phyloP scores from a whole-genome alignment of 2,329 filamentous ascomycete species.

The Fusarium longipes region DNA sequence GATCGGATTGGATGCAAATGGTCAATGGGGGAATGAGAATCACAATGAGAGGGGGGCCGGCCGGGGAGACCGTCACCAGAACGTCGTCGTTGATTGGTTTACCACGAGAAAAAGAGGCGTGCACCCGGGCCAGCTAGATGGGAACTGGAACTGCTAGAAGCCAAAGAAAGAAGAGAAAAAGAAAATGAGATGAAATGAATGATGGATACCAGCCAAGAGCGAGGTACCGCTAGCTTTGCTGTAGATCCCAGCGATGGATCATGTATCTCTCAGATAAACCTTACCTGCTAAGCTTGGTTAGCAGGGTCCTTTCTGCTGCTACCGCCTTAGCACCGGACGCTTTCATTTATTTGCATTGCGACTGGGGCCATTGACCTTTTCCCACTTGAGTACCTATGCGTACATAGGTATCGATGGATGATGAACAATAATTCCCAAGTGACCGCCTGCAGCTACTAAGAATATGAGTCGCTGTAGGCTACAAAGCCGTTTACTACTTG shows the following conservation, averaged over 20 bases:
- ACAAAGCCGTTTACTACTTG: background rate
- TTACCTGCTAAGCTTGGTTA: constrained; percentile 26
- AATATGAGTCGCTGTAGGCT: too few relatives aligned
- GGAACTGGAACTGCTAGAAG: constrained; percentile 31
- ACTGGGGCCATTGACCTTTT: constrained; percentile 9
- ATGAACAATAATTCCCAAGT: too few relatives aligned
- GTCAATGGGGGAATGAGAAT: constrained; percentile 1
- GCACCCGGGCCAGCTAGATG: constrained; percentile 28
- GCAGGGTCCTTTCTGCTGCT: constrained; percentile 16
- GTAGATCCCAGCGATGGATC: background rate
- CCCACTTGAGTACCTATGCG: constrained; percentile 13
- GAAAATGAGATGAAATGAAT: constrained; percentile 33
- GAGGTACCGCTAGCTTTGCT: constrained; percentile 18
- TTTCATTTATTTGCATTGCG: constrained; percentile 31
- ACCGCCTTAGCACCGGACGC: constrained; percentile 28
- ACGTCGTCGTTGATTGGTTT: constrained; percentile 30
- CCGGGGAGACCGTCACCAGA: constrained; percentile 38
- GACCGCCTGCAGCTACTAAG: too few relatives aligned
- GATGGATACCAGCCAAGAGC: constrained; percentile 20
- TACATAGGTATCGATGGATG: too few relatives aligned
- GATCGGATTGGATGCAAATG: constrained; percentile 13
- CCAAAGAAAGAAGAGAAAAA: constrained; percentile 33
- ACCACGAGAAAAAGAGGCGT: constrained; percentile 18
- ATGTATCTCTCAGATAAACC: constrained; percentile 20
- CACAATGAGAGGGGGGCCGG: constrained; percentile 12